A percentile compares a stretch with the other conserved stretches of the same genome.
Conservation (phyloP, 805 yeast species). For the Saccharomyces eubayanus region DNA sequence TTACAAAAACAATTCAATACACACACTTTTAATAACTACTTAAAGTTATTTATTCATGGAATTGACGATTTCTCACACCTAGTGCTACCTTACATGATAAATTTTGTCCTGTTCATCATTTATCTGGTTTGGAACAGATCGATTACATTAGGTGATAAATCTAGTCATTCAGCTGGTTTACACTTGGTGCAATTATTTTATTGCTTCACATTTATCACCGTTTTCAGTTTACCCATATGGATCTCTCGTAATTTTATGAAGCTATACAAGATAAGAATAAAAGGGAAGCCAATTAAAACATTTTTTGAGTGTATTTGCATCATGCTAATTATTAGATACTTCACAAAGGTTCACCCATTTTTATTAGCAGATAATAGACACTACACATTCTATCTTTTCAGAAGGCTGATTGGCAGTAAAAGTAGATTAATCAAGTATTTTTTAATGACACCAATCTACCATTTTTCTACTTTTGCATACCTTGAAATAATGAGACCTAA, state of each 20-base stretch:
- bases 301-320: conserved; percentile 33
- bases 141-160: conserved; percentile 85
- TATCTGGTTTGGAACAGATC: conserved; percentile 70
- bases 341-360: conserved; percentile 81
- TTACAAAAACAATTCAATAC: conserved; percentile 35
- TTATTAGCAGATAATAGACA: conserved; percentile 91
- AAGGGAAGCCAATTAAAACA: conserved; percentile 23
- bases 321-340: conserved; percentile 42
- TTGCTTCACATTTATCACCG: conserved; percentile 52
- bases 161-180: conserved; percentile 62
- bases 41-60: conserved; percentile 32
- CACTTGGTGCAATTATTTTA: conserved; percentile 81
- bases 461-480: conserved; percentile 41
- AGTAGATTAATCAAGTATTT: conserved; percentile 40
- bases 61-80: conserved; percentile 30
- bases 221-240: conserved; percentile 75
- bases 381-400: conserved; percentile 79
- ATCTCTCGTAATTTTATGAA: conserved; percentile 36
- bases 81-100: conserved; percentile 44
- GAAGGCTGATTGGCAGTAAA: conserved; percentile 44
- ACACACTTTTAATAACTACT: conserved; percentile 32
- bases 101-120: conserved; percentile 42
- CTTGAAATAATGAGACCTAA: conserved; percentile 31
- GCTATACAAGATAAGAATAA: conserved; percentile 32
- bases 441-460: conserved; percentile 60